Evolutionary conservation across 768 basidiomycete genomes (phyloP).

Genomic region (Albatrellus ellisii): DNA sequence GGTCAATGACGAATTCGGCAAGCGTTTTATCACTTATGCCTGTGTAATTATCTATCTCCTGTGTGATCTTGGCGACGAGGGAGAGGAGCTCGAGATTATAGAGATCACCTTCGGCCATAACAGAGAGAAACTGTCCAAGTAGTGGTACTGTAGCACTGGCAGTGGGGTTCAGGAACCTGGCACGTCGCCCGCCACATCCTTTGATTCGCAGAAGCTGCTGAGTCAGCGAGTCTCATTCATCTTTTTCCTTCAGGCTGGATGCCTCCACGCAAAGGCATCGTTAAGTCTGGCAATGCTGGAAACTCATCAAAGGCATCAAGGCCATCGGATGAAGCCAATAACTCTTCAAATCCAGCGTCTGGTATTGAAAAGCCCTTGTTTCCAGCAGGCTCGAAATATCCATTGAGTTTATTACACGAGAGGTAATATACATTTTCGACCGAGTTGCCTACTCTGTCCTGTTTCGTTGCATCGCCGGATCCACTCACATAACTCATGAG

Average conservation of each 20-base stretch:
- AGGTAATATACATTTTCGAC: conserved; percentile 27
- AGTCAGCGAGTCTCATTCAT: background rate
- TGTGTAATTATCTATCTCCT: conserved; percentile 84
- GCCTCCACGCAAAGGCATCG: conserved; percentile 64
- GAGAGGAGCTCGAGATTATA: conserved; percentile 91
- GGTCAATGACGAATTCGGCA: conserved; percentile 87
- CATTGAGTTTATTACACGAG: conserved; percentile 68
- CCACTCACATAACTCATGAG: conserved; percentile 3
- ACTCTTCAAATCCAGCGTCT: conserved; percentile 14
- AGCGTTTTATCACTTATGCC: conserved; percentile 83
- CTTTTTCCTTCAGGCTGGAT: conserved; percentile 20
- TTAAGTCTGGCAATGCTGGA: conserved; percentile 84
- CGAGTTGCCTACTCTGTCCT: background rate
- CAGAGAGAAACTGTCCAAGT: conserved; percentile 4
- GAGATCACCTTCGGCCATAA: conserved; percentile 64
- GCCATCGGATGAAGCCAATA: background rate
- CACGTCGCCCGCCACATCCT: too few species aligned
- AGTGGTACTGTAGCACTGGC: too few species aligned
- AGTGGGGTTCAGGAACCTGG: too few species aligned
- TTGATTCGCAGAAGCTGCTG: background rate
- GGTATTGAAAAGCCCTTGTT: conserved; percentile 44
- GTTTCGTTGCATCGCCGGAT: background rate
- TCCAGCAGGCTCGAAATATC: conserved; percentile 77
- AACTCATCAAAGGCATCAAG: conserved; percentile 53
- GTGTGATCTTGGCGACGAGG: conserved; percentile 80